Conservation (phyloP, 768 basidiomycete genomes). For the Clitopilus hobsonii region DNA sequence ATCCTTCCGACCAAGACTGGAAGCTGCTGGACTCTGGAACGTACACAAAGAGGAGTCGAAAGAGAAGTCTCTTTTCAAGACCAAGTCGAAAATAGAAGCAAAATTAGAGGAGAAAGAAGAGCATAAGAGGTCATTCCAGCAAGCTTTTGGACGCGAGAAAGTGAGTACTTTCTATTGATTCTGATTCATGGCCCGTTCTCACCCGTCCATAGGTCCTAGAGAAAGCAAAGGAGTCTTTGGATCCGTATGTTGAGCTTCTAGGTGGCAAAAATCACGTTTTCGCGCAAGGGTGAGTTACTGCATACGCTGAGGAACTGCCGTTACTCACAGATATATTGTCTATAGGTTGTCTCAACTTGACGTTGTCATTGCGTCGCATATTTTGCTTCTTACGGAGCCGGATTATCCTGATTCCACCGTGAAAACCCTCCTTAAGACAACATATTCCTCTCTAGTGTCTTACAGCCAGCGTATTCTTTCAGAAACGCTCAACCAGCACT, state of each 20-base stretch:
- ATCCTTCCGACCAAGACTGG: slow-evolving; percentile 50
- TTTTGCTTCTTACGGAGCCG: slow-evolving; percentile 53
- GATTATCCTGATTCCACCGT: slow-evolving; percentile 61
- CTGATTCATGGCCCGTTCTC: background rate
- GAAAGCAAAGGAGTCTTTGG: slow-evolving; percentile 52
- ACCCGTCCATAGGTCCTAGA: slow-evolving; percentile 44
- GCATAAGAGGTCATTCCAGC: slow-evolving; percentile 35
- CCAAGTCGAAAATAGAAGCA: slow-evolving; percentile 22
- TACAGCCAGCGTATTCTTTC: slow-evolving; percentile 52
- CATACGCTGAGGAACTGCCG: too few species aligned
- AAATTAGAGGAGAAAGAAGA: slow-evolving; percentile 25
- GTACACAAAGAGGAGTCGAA: slow-evolving; percentile 35
- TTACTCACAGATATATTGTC: slow-evolving; percentile 2
- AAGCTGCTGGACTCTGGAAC: slow-evolving; percentile 62
- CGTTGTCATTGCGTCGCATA: slow-evolving; percentile 61
- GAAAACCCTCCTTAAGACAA: slow-evolving; percentile 45
- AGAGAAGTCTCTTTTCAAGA: slow-evolving; percentile 37
- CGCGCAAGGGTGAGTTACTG: slow-evolving; percentile 33
- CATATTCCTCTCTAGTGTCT: slow-evolving; percentile 51
- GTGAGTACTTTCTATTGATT: slow-evolving; percentile 25
- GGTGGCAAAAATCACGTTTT: slow-evolving; percentile 47
- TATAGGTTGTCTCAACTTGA: slow-evolving; percentile 62
- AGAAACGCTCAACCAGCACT: slow-evolving; percentile 16
- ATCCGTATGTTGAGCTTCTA: slow-evolving; percentile 55
- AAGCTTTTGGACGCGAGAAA: slow-evolving; percentile 63